These are phyloP conservation scores for Elsinoe necatrix DNA, from an alignment of 2,329 filamentous ascomycete genomes.

Conservation along the genomic window DNA sequence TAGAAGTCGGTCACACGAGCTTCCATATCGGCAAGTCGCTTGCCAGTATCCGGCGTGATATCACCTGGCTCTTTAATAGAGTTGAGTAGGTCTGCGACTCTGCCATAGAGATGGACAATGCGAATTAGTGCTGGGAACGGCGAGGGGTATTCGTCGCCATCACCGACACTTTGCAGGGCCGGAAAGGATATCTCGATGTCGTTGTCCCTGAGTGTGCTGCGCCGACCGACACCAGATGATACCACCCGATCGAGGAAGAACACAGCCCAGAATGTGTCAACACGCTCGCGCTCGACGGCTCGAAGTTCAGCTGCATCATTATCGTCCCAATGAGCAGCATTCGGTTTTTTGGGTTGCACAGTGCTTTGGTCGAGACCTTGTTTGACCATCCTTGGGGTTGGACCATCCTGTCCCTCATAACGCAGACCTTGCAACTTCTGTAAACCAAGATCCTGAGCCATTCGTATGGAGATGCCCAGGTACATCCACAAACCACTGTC, in stretches of 20 bases:
- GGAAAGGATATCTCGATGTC: constrained; percentile 74
- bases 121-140: constrained; percentile 73
- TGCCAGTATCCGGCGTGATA: constrained; percentile 65
- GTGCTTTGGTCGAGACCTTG: constrained; percentile 21
- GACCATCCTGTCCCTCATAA: constrained; percentile 47
- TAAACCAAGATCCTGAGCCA: constrained; percentile 71
- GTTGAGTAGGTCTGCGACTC: constrained; percentile 77
- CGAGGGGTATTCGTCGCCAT: constrained; percentile 59
- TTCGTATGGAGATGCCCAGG: constrained; percentile 74
- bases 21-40: constrained; percentile 68
- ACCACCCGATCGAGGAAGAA: constrained; percentile 83
- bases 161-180: constrained; percentile 43
- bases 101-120: constrained; percentile 78
- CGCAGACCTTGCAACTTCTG: constrained; percentile 70
- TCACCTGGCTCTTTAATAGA: constrained; percentile 66
- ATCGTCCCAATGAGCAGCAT: constrained; percentile 27
- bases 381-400: constrained; percentile 50
- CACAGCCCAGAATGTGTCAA: constrained; percentile 84
- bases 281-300: constrained; percentile 68
- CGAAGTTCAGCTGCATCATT: constrained; percentile 46
- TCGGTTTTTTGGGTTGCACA: constrained; percentile 30
- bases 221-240: constrained; percentile 75
- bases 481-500: constrained; percentile 95
- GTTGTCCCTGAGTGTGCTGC: constrained; percentile 73
- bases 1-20: constrained; percentile 66